These are phyloP conservation scores for Hypsizygus marmoreus DNA, from an alignment of 768 basidiomycete species.

Conservation along the genomic window DNA sequence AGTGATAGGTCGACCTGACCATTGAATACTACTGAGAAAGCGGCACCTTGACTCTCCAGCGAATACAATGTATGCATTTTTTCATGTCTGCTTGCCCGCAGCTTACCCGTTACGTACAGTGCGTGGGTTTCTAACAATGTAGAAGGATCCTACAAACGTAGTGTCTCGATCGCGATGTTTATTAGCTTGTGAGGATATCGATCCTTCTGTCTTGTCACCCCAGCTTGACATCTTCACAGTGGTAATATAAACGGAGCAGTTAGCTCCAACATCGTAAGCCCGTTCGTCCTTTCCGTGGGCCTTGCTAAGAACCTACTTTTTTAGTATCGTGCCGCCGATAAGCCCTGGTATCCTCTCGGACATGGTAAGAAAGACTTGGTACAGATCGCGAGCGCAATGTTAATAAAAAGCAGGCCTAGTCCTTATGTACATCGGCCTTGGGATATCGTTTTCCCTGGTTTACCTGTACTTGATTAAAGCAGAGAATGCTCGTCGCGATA, in stretches of 20 bases:
- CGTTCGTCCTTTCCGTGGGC: too few relatives aligned
- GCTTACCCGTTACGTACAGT: constrained; percentile 22
- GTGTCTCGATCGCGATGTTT: constrained; percentile 69
- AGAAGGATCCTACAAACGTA: constrained; percentile 77
- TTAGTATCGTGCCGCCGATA: constrained; percentile 64
- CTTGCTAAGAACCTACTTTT: constrained; percentile 4
- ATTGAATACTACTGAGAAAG: too few relatives aligned
- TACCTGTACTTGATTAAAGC: constrained; percentile 46
- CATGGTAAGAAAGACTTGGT: background rate
- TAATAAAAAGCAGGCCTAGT: constrained; percentile 57
- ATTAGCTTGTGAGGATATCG: constrained; percentile 53
- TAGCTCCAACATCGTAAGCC: constrained; percentile 71
- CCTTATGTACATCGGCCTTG: constrained; percentile 70
- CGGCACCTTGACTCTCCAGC: too few relatives aligned
- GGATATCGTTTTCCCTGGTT: constrained; percentile 47
- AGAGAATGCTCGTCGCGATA: constrained; percentile 68
- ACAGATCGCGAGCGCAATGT: constrained; percentile 12
- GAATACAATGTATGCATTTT: constrained; percentile 46
- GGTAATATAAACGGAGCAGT: constrained; percentile 80
- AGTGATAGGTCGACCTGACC: too few relatives aligned
- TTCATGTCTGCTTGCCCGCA: background rate
- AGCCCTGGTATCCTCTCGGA: constrained; percentile 56
- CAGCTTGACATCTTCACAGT: constrained; percentile 29
- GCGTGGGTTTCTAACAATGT: constrained; percentile 70
- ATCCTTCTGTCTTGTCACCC: background rate